Percentiles rank a stretch among this genome's conserved stretches.
These are phyloP conservation scores for Ceratobasidium sp. DNA, from an alignment of 1,284 basidiomycete genomes.

Conservation along the genomic window DNA sequence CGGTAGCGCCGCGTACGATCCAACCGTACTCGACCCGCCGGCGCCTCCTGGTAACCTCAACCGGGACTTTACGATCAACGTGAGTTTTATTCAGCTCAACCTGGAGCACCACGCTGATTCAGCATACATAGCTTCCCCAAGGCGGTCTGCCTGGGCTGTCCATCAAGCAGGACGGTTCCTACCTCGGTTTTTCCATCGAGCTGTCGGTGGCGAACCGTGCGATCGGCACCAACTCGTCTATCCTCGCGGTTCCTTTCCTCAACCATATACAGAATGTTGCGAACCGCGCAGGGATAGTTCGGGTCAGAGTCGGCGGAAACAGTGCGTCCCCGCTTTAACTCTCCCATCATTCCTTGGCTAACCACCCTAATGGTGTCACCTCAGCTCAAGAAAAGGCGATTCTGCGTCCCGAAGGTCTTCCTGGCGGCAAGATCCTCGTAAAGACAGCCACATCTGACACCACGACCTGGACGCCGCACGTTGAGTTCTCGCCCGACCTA, in stretches of 20 bases:
- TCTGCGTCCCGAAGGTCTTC: constrained; percentile 30
- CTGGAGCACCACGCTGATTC: constrained; percentile 8
- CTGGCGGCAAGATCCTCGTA: constrained; percentile 41
- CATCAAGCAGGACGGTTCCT: constrained; percentile 34
- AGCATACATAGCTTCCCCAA: constrained; percentile 1
- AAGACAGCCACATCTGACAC: constrained; percentile 36
- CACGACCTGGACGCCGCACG: constrained; percentile 46
- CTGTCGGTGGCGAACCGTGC: constrained; percentile 59
- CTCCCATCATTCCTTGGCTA: not conserved
- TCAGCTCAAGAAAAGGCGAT: constrained; percentile 42
- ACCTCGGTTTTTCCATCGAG: constrained; percentile 48
- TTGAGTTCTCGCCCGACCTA: constrained; percentile 46
- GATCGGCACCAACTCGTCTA: constrained; percentile 52
- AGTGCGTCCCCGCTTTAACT: constrained; percentile 66
- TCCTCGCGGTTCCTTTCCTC: constrained; percentile 75
- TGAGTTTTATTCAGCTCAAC: constrained; percentile 19
- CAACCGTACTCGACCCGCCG: constrained; percentile 44
- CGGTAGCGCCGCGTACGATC: constrained; percentile 37
- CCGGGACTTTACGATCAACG: constrained; percentile 29
- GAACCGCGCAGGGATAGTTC: constrained; percentile 67
- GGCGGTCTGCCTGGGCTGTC: constrained; percentile 19
- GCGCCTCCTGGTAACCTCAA: constrained; percentile 35
- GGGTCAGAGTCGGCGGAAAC: constrained; percentile 82
- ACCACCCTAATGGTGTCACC: constrained; percentile 50
- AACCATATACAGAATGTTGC: constrained; percentile 79